Evolutionary conservation across 1,139 yeast species (phyloP), one percentile per base, ranked within the genome.

Genomic region (Hyphopichia pseudoburtonii): DNA sequence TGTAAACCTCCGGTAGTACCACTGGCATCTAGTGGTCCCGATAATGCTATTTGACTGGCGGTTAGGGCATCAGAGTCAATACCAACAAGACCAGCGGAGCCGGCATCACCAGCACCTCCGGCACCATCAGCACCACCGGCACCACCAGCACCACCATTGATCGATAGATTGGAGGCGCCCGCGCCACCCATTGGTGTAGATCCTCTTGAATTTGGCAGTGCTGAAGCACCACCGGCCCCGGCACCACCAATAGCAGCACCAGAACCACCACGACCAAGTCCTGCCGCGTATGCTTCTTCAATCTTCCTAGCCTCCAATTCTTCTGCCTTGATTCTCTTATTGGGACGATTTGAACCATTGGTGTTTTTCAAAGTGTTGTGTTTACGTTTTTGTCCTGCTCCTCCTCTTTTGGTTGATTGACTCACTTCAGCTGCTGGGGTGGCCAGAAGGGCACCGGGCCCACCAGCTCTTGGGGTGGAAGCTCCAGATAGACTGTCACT

Each of bases 391-490:
- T 61, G 66, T 3, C 47, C 51, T 39, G 46, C 52, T 44, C 52
- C 54, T 39, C 47, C 52, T 44, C 52, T 54, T 47, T 46, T 54
- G 36, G 43, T 28, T 4, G 40, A 28, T 14, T 32, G 36, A 24
- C 28, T 28, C 3, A 38, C 41, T 19, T 53, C 57, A 5, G 47
- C 47, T 5, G 50, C 50, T n/a, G 63, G 54, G 2, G 60, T 51
- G 9, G 15, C 30, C 23, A 21, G 23, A 11, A n/a, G 9, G 16
- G 30, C 17, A 11, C 46, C 37, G 2, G 51, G 41, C 11, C 54
- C 50, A 12, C 48, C 45, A 21, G 54, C 52, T 33, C 70, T 46
- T 10, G 72, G 69, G 0, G 70, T 62, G 12, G 63, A 59, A 1
- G 68, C 60, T 1, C 52, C 65, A 14, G 67, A 61, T 12, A 52